Evolutionary conservation across 2,329 filamentous ascomycete species (phyloP).

Genomic region (Penicillium italicum): DNA sequence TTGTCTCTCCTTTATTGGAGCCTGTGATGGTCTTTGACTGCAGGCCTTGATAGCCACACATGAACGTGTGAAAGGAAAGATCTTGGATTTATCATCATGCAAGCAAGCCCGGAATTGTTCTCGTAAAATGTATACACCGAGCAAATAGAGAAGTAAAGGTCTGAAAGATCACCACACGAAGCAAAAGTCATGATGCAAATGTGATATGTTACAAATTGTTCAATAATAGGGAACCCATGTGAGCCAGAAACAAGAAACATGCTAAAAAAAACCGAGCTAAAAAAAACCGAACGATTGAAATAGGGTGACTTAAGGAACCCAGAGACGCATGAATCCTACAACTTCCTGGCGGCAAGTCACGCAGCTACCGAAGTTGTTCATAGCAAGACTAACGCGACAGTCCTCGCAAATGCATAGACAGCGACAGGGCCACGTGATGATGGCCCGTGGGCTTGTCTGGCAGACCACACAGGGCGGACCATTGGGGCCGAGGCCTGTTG

Average conservation of each 20-base stretch:
- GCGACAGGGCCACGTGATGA: constrained; percentile 94
- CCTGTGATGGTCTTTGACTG: too few relatives aligned
- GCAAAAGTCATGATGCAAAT: constrained; percentile 3
- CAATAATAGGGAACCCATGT: constrained; percentile 2
- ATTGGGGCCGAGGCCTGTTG: constrained; percentile 66
- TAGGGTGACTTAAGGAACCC: constrained; percentile 60
- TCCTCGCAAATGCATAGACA: constrained; percentile 94
- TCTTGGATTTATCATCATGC: background rate
- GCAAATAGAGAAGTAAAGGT: background rate
- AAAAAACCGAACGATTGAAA: background rate
- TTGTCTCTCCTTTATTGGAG: too few relatives aligned
- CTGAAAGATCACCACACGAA: background rate
- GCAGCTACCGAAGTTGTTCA: constrained; percentile 96
- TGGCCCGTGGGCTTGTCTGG: constrained; percentile 76
- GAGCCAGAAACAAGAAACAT: background rate
- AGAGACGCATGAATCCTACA: constrained; percentile 83
- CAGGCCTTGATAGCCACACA: too few relatives aligned
- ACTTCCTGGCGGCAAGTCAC: constrained; percentile 90
- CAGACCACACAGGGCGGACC: constrained; percentile 91
- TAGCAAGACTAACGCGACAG: constrained; percentile 84
- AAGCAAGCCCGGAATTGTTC: background rate
- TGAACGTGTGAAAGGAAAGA: background rate
- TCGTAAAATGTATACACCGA: background rate
- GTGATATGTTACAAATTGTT: constrained; percentile 19
- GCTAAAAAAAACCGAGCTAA: background rate